Base-by-base conservation (phyloP, 495 filamentous ascomycete genomes). In the Achaetomiella virescens region DNA sequence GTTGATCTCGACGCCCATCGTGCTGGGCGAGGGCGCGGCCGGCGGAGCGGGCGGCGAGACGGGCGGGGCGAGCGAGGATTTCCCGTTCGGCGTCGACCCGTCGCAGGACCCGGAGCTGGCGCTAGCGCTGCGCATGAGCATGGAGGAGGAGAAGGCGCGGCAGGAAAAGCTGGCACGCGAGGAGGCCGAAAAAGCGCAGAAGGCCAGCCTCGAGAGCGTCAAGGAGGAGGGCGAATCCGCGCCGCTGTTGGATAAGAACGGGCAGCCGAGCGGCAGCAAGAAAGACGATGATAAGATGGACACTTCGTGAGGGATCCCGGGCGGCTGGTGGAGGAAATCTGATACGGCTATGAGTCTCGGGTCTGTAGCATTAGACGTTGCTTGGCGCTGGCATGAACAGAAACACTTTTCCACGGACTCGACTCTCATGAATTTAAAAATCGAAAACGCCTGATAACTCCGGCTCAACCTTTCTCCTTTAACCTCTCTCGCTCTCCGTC, bases 41-140 rank as follows among this genome's bases (percentile, higher is more conserved):
- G 73, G 64, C 7, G 78, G 75, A 20, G 80, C 72, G 43, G 83
- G 79, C 5, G 84, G 80, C 47, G 83, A 78, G 17, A 85, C 79
- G 33, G 81, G 75, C 45, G 80, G 76, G 27, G 62, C 69, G 14
- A 84, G 80, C 64, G 86, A 70, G 17, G 66, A 70, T 41, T 70
- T 68, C 61, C 59, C 87, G 69, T 95, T 84, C 73, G 88, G 80
- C 63, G 86, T 88, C 69, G 88, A 86, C 76, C 90, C 80, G 57
- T 87, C 81, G 68, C 77, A 84, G 54, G 93, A 98, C 69, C 93
- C 93, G 27, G 93, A 97, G 68, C 69, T 98, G 68, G 93, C 93
- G 2, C 80, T 98, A 52, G 93, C 95, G n/a, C 76, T 98, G 67
- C 83, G 93, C 57, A 92, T 99, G 88, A 95, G 89, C 67, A 87